Evolutionary conservation across 805 yeast genomes (phyloP), one percentile per base, ranked within the genome.

Genomic region (Sugiyamaella boreocaroliniensis): DNA sequence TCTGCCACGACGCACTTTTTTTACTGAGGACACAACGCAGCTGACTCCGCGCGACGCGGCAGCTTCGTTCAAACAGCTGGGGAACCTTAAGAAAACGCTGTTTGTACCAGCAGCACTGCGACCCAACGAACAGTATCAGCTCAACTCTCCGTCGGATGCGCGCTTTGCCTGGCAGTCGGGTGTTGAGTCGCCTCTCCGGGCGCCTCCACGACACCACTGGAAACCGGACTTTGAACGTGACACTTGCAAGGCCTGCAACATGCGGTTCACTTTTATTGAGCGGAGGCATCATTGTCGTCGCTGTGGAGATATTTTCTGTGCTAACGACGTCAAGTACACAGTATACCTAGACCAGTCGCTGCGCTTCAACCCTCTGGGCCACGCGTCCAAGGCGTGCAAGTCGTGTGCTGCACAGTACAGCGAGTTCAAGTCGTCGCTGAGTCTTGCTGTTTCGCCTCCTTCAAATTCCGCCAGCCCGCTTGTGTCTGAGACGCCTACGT

Each of bases 31-130:
- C 20, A 32, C 46, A 53, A 37, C 45, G 14, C 40, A 22, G 19
- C 49, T 58, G 40, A 58, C 58, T 47, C 50, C 57, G 16, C 53
- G 54, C 34, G 48, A 57, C 34, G 29, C 51, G 26, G 50, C 52
- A 10, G 11, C 26, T 18, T 70, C 68, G 11, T 66, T 84, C 19
- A 85, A 82, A 64, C 95, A 89, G 62, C 81, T 89, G 56, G 81
- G 82, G 53, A 85, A 84, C 46, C 90, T 89, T 57, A 80, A 89
- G 66, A 85, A 87, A 62, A 97, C 97, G 9, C 72, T 90, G 72
- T 90, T 89, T 63, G 76, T 86, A 0, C 98, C 98, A 0, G 97
- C 97, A 0, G 98, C 90, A 10, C 73, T 90, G 49, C 77, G 87
- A 59, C 76, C 77, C 43, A 73, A 74, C 2, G 52, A 51, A n/a